Conservation (phyloP, 2,329 filamentous ascomycete species). For the Laburnicola sp. region DNA sequence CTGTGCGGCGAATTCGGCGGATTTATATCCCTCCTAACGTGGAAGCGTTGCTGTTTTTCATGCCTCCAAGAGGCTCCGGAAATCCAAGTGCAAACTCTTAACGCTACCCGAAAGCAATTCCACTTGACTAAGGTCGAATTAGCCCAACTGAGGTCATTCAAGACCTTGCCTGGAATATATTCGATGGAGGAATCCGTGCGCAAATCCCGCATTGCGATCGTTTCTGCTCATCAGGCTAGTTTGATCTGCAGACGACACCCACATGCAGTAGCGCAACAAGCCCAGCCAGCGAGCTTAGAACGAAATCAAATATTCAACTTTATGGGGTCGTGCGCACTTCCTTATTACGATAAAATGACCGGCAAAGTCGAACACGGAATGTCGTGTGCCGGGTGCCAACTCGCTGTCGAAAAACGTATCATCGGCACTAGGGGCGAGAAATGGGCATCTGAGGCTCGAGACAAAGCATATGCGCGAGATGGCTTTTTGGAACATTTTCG, state of each 20-base stretch:
- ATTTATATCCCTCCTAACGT: conserved; percentile 9
- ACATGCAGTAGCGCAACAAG: not conserved
- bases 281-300: conserved; percentile 11
- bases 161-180: conserved; percentile 32
- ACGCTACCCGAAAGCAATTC: conserved; percentile 6
- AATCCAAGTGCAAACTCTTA: conserved; percentile 25
- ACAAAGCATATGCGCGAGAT: conserved; percentile 35
- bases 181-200: conserved; percentile 21
- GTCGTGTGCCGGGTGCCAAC: conserved; percentile 40
- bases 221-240: conserved; percentile 23
- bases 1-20: conserved; percentile 29
- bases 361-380: conserved; percentile 32
- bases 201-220: conserved; percentile 20
- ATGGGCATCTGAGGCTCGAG: conserved; percentile 23
- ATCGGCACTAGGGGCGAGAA: conserved; percentile 13
- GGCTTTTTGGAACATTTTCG: conserved; percentile 40
- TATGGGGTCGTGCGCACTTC: conserved; percentile 31
- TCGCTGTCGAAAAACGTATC: conserved; percentile 28
- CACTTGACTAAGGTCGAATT: conserved; percentile 21
- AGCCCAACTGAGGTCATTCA: conserved; percentile 27
- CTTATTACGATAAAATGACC: conserved; percentile 28
- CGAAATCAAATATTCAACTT: conserved; percentile 14
- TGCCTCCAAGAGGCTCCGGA: conserved; percentile 29
- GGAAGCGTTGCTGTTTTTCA: conserved; percentile 33
- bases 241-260: conserved; percentile 11